A percentile compares a stretch with the other conserved stretches of the same genome.
Conservation (phyloP, 805 yeast genomes). For the Ascoidea asiatica region DNA sequence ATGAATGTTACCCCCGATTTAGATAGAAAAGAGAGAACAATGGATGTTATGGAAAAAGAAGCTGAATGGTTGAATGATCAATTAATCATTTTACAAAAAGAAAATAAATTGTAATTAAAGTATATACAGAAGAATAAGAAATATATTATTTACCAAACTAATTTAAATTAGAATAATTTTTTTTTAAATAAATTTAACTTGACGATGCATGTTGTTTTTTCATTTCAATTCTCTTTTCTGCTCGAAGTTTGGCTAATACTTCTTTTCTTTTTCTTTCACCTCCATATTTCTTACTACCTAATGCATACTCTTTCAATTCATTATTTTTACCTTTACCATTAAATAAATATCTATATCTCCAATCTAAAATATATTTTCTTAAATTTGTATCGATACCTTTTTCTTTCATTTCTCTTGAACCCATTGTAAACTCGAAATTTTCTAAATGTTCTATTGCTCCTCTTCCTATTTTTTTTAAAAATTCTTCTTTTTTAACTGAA, state of each 20-base stretch:
- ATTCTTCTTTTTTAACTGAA: slow-evolving; percentile 33
- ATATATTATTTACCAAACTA: neutral
- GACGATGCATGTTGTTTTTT: slow-evolving; percentile 13
- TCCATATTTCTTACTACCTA: slow-evolving; percentile 68
- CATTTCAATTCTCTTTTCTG: slow-evolving; percentile 33
- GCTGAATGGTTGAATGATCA: slow-evolving; percentile 39
- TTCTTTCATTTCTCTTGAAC: slow-evolving; percentile 46
- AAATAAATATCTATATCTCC: slow-evolving; percentile 44
- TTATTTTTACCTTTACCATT: slow-evolving; percentile 30
- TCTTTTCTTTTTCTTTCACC: slow-evolving; percentile 76
- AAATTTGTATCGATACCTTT: slow-evolving; percentile 64
- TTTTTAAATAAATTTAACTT: too few species aligned
- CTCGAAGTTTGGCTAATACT: slow-evolving; percentile 43
- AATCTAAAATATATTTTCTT: slow-evolving; percentile 60
- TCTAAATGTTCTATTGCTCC: slow-evolving; percentile 54
- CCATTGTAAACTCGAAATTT: slow-evolving; percentile 47
- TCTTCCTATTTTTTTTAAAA: slow-evolving; percentile 71
- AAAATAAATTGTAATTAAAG: too few species aligned
- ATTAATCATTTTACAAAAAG: too few species aligned
- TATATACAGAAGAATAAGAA: too few species aligned
- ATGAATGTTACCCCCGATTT: slow-evolving; percentile 30
- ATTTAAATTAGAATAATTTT: too few species aligned
- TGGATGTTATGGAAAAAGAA: slow-evolving; percentile 59
- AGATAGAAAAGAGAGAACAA: slow-evolving; percentile 41
- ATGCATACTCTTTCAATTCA: slow-evolving; percentile 39